phyloP scores from a whole-genome alignment of 306 rosid genomes.

The Trichosanthes truncata region DNA sequence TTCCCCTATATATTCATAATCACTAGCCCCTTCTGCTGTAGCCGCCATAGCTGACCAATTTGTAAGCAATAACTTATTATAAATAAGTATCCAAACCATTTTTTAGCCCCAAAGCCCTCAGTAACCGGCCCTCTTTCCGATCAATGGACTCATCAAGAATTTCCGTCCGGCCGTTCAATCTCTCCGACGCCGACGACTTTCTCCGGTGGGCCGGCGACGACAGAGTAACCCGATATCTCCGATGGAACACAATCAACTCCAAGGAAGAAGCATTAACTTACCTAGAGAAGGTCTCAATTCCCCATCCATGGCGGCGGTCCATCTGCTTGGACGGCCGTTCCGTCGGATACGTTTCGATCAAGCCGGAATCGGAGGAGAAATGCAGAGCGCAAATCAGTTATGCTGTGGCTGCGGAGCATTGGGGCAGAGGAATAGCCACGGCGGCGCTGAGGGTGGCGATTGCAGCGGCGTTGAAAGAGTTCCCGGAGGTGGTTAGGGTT shows the following conservation, averaged over 20 bases:
- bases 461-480: slow-evolving; percentile 21
- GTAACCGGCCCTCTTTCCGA: background rate
- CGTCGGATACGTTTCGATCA: slow-evolving; percentile 24
- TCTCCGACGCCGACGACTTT: slow-evolving; percentile 26
- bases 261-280: slow-evolving; percentile 32
- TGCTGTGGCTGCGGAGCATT: slow-evolving; percentile 28
- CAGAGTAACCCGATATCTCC: slow-evolving; percentile 23
- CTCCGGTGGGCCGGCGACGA: slow-evolving; percentile 25
- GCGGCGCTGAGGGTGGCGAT: slow-evolving; percentile 28
- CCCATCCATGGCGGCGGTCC: slow-evolving; percentile 44
- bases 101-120: background rate
- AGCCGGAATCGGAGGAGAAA: slow-evolving; percentile 15
- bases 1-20: no score
- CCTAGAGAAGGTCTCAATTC: slow-evolving; percentile 27
- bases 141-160: slow-evolving; percentile 16
- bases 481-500: slow-evolving; percentile 27
- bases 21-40: background rate
- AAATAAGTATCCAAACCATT: background rate
- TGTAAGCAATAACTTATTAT: background rate
- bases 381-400: slow-evolving; percentile 36
- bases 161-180: slow-evolving; percentile 21
- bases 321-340: slow-evolving; percentile 27
- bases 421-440: slow-evolving; percentile 44
- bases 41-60: slow-evolving; percentile 6
- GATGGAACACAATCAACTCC: slow-evolving; percentile 24